A percentile compares a stretch with the other conserved stretches of the same genome.
phyloP scores from a whole-genome alignment of 352 stramenopile genomes.

The Saprolegnia diclina region DNA sequence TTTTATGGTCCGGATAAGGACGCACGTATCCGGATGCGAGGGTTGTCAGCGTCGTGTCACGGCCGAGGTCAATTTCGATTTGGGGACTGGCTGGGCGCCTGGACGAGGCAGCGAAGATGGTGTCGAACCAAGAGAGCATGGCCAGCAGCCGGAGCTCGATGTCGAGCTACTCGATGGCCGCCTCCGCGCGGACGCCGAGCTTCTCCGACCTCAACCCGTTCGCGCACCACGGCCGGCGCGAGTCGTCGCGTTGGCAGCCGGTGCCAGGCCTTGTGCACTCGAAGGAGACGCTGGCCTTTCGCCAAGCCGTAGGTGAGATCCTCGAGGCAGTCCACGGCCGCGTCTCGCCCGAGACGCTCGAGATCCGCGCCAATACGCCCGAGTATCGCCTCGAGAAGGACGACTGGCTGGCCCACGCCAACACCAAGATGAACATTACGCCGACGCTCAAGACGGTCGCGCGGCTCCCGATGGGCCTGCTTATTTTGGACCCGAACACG shows the following conservation, averaged over 20 bases:
- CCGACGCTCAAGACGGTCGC: constrained; percentile 78
- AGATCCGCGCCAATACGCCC: constrained; percentile 84
- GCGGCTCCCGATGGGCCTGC: constrained; percentile 59
- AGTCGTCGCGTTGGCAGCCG: constrained; percentile 57
- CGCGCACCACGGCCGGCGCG: constrained; percentile 18
- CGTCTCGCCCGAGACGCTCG: constrained; percentile 72
- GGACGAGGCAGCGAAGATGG: background rate
- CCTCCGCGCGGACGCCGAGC: background rate
- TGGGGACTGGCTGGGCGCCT: background rate
- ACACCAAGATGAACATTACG: constrained; percentile 65
- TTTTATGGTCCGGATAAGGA: constrained; percentile 16
- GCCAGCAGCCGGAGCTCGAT: constrained; percentile 18
- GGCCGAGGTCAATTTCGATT: constrained; percentile 12
- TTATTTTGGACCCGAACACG: constrained; percentile 65
- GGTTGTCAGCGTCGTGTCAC: background rate
- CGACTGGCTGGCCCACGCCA: constrained; percentile 83
- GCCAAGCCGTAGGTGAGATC: constrained; percentile 61
- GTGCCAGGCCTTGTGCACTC: constrained; percentile 67
- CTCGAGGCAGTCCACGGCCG: constrained; percentile 74
- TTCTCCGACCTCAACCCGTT: constrained; percentile 25
- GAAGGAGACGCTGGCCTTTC: constrained; percentile 78
- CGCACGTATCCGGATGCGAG: background rate
- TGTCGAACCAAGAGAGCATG: constrained; percentile 16
- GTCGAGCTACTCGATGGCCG: constrained; percentile 29
- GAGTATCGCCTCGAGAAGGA: constrained; percentile 82